These are phyloP conservation scores for Fusarium concolor DNA, from an alignment of 2,329 filamentous ascomycete genomes.

Conservation along the genomic window DNA sequence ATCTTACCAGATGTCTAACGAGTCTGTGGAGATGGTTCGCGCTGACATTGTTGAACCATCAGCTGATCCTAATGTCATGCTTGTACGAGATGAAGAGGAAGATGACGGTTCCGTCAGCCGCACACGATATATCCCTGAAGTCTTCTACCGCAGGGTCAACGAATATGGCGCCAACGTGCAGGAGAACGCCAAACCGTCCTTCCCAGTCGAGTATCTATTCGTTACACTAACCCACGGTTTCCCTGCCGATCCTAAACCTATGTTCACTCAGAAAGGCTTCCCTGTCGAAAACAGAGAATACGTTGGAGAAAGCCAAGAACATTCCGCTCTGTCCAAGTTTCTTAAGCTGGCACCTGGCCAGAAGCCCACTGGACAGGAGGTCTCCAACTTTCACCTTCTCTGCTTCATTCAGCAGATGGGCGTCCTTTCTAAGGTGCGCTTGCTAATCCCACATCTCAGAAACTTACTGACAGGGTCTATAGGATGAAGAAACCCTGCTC, in stretches of 20 bases:
- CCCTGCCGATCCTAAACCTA: constrained; percentile 80
- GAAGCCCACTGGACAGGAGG: constrained; percentile 70
- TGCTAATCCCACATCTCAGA: background rate
- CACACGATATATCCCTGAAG: constrained; percentile 93
- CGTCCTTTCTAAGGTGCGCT: constrained; percentile 83
- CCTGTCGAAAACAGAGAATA: constrained; percentile 92
- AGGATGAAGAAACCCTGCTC: constrained; percentile 91
- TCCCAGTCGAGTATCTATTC: constrained; percentile 95
- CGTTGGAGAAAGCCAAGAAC: constrained; percentile 87
- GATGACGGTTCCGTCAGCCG: constrained; percentile 76
- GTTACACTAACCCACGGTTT: constrained; percentile 98
- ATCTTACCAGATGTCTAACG: constrained; percentile 94
- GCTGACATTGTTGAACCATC: constrained; percentile 96
- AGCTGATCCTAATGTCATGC: constrained; percentile 91
- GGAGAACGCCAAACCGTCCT: constrained; percentile 95
- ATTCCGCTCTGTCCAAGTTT: constrained; percentile 73
- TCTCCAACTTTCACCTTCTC: constrained; percentile 96
- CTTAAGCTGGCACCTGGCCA: constrained; percentile 72
- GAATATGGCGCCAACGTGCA: constrained; percentile 97
- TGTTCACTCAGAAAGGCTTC: constrained; percentile 81
- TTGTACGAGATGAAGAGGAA: constrained; percentile 92
- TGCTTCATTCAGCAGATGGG: constrained; percentile 84
- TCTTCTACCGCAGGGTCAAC: constrained; percentile 95
- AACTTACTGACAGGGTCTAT: constrained; percentile 18
- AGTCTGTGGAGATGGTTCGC: constrained; percentile 95